Percentiles rank a stretch among this genome's conserved stretches.
These are phyloP conservation scores for Skeletonema marinoi DNA, from an alignment of 108 stramenopile genomes.

Conservation along the genomic window DNA sequence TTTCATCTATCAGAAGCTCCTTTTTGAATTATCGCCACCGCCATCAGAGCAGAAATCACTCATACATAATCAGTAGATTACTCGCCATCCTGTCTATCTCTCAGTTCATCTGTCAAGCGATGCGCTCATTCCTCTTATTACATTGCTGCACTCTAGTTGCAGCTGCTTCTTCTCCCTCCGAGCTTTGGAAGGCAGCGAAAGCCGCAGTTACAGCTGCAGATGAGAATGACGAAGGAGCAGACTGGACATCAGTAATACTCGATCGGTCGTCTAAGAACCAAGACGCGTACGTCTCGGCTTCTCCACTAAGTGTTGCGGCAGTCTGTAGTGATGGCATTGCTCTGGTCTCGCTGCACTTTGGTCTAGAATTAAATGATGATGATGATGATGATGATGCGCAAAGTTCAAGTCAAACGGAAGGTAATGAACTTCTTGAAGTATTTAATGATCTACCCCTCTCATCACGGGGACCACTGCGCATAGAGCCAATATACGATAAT, in stretches of 20 bases:
- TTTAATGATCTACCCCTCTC: slow-evolving; percentile 55
- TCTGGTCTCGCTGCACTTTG: slow-evolving; percentile 59
- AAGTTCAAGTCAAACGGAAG: background rate
- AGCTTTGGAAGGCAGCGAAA: background rate
- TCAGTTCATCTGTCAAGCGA: too few relatives aligned
- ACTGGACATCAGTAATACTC: slow-evolving; percentile 1
- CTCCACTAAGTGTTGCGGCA: slow-evolving; percentile 69
- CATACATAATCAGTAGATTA: too few relatives aligned
- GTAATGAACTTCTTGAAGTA: background rate
- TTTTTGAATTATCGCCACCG: too few relatives aligned
- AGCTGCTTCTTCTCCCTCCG: background rate
- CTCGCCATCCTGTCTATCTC: too few relatives aligned
- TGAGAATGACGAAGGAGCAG: background rate
- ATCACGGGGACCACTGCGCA: slow-evolving; percentile 70
- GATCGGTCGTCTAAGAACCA: slow-evolving; percentile 1
- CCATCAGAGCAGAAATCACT: too few relatives aligned
- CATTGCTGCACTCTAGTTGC: background rate
- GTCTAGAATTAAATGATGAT: slow-evolving; percentile 1
- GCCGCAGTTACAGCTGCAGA: background rate
- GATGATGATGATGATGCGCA: slow-evolving; percentile 5
- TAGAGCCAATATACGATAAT: slow-evolving; percentile 51
- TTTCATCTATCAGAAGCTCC: too few relatives aligned
- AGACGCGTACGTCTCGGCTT: slow-evolving; percentile 63
- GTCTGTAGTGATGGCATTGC: slow-evolving; percentile 69
- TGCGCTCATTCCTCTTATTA: background rate